Percentiles rank a stretch among this genome's conserved stretches.
Evolutionary conservation across 495 filamentous ascomycete genomes (phyloP).

Genomic region (Aspergillus kassunensis): DNA sequence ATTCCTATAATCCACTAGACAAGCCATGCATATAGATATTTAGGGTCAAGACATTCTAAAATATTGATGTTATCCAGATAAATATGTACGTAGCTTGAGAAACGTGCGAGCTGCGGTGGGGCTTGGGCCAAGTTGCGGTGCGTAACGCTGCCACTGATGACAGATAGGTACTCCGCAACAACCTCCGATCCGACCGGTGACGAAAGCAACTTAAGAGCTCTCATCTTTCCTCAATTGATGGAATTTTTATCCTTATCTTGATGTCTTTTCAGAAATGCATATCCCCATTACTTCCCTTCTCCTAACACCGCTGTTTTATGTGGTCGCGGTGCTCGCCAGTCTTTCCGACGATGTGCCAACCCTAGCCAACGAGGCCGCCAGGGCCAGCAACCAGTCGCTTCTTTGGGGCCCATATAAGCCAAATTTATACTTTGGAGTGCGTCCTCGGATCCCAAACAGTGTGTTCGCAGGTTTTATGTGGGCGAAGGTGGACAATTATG

Average conservation of each 20-base stretch:
- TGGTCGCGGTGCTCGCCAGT: slow-evolving; percentile 30
- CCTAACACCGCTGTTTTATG: slow-evolving; percentile 28
- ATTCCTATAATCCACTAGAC: slow-evolving; percentile 31
- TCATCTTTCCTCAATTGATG: slow-evolving; percentile 11
- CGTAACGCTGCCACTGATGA: slow-evolving; percentile 25
- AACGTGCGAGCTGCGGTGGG: too few species aligned
- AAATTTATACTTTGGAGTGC: slow-evolving; percentile 92
- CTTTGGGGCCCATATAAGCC: slow-evolving; percentile 96
- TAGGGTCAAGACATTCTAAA: neutral
- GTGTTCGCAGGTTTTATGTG: slow-evolving; percentile 83
- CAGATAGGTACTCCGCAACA: slow-evolving; percentile 18
- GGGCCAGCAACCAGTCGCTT: slow-evolving; percentile 74
- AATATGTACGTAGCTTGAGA: too few species aligned
- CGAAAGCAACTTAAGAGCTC: neutral
- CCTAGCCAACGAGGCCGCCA: slow-evolving; percentile 40
- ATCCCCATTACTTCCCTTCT: slow-evolving; percentile 26
- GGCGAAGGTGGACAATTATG: slow-evolving; percentile 80
- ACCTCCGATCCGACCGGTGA: neutral
- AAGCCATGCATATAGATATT: slow-evolving; percentile 4
- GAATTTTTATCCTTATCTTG: slow-evolving; percentile 18
- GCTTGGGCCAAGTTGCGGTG: slow-evolving; percentile 43
- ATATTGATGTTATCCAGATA: neutral
- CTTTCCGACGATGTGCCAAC: slow-evolving; percentile 34
- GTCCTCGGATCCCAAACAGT: slow-evolving; percentile 82
- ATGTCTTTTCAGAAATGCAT: slow-evolving; percentile 33